phyloP scores from a whole-genome alignment of 805 yeast species.

The Kuraishia hungarica region DNA sequence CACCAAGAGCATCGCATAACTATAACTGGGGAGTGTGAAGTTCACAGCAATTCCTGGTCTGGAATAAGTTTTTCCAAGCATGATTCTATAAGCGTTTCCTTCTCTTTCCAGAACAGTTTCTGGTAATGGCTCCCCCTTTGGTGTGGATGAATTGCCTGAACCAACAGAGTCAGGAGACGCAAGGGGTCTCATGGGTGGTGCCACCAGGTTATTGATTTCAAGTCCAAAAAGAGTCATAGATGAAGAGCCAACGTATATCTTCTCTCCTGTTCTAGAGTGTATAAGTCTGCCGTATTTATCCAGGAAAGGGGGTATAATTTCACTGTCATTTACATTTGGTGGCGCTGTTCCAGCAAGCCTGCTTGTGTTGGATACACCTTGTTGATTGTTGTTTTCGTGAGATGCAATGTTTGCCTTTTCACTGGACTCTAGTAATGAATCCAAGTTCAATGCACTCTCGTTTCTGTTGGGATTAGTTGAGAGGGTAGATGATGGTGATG shows the following conservation, averaged over 20 bases:
- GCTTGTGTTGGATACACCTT: background rate
- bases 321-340: conserved; percentile 13
- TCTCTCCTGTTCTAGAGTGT: conserved; percentile 68
- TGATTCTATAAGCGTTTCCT: conserved; percentile 68
- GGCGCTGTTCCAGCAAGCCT: background rate
- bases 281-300: conserved; percentile 66
- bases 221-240: conserved; percentile 78
- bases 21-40: conserved; percentile 66
- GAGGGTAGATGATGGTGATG: background rate
- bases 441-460: background rate
- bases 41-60: conserved; percentile 63
- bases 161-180: conserved; percentile 9
- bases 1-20: conserved; percentile 65
- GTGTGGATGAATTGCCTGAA: background rate
- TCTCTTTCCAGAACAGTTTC: conserved; percentile 65
- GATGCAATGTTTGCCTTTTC: background rate
- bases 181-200: conserved; percentile 13
- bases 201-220: conserved; percentile 51
- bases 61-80: conserved; percentile 58
- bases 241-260: conserved; percentile 71
- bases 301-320: conserved; percentile 62
- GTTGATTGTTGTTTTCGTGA: background rate
- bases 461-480: background rate
- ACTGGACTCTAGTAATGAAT: background rate
- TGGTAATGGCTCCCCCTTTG: conserved; percentile 10